A percentile compares a stretch with the other conserved stretches of the same genome.
These are phyloP conservation scores for Elsinoe batatas DNA, from an alignment of 2,329 filamentous ascomycete species.

Conservation along the genomic window DNA sequence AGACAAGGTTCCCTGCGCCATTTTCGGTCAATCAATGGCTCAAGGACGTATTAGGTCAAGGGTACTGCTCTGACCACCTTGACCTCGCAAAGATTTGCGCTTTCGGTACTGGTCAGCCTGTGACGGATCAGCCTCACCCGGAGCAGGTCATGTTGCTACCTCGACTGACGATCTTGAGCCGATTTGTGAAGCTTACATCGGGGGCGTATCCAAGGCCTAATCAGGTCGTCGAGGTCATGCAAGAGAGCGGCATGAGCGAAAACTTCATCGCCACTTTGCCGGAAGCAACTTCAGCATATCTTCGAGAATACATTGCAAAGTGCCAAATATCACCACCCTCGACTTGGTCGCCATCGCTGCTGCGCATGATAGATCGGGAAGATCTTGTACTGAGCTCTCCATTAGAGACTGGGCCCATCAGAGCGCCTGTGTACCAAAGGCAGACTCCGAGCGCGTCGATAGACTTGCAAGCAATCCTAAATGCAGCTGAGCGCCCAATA, in stretches of 20 bases:
- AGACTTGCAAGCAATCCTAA: conserved; percentile 15
- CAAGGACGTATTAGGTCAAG: background rate
- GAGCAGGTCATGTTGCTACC: background rate
- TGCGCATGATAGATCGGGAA: conserved; percentile 68
- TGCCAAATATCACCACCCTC: conserved; percentile 76
- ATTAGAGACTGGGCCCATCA: conserved; percentile 25
- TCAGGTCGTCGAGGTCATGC: conserved; percentile 48
- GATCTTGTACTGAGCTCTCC: conserved; percentile 58
- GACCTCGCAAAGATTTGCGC: background rate
- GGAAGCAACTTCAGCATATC: conserved; percentile 67
- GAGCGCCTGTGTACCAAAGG: background rate
- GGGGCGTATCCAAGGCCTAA: background rate
- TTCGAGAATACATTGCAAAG: conserved; percentile 74
- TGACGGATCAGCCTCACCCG: background rate
- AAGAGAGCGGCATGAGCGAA: conserved; percentile 56
- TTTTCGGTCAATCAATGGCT: conserved; percentile 35
- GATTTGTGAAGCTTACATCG: background rate
- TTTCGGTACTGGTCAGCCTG: background rate
- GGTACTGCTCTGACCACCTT: background rate
- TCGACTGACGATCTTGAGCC: background rate
- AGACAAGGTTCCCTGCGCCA: conserved; percentile 36
- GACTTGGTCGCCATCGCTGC: conserved; percentile 60
- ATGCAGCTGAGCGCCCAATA: conserved; percentile 25
- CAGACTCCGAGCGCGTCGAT: background rate
- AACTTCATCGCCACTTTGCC: conserved; percentile 72